A percentile compares a stretch with the other conserved stretches of the same genome.
Conservation (phyloP, 2,329 filamentous ascomycete genomes). For the Diaporthe humulicola region DNA sequence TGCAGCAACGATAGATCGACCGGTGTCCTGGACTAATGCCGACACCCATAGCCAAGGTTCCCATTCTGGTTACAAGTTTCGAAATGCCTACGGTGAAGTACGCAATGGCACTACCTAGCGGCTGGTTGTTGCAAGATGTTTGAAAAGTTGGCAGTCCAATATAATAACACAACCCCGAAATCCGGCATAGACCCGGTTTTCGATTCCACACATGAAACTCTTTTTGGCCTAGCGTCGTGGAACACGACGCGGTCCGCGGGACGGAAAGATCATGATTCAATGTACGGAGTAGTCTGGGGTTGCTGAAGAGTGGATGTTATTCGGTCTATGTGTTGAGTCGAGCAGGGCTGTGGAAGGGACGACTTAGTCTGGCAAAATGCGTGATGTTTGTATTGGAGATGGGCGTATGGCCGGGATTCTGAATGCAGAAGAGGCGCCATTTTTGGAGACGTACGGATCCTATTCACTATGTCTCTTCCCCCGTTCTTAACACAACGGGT, state of each 20-base stretch:
- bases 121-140: background rate
- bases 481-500: background rate
- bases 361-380: background rate
- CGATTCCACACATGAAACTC: background rate
- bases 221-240: background rate
- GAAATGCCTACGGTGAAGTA: background rate
- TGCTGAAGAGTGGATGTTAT: background rate
- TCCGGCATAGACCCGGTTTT: constrained; percentile 17
- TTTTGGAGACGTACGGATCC: background rate
- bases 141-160: constrained; percentile 1
- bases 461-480: background rate
- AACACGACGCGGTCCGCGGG: constrained; percentile 4
- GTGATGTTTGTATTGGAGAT: background rate
- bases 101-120: background rate
- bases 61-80: background rate
- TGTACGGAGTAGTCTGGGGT: background rate
- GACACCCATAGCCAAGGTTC: background rate
- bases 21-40: background rate
- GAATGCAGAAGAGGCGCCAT: background rate
- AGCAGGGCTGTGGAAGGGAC: background rate
- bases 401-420: background rate
- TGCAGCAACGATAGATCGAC: background rate
- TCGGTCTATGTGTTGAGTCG: background rate
- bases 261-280: background rate
- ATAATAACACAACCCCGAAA: background rate